phyloP scores from a whole-genome alignment of 2,329 filamentous ascomycete species.

The Emergomyces orientalis region DNA sequence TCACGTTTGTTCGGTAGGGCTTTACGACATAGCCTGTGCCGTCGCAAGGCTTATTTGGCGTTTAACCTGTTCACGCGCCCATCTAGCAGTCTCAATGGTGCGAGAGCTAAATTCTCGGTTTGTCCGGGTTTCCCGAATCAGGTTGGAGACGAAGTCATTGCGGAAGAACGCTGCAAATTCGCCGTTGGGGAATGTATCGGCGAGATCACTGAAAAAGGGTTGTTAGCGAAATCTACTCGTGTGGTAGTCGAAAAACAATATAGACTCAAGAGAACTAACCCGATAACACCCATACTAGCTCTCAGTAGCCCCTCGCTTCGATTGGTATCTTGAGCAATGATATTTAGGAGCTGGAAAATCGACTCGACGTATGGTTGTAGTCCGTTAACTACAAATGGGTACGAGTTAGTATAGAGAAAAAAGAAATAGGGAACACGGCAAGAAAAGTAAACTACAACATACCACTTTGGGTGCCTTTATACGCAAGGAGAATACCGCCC shows the following conservation, averaged over 20 bases:
- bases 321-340: slow-evolving; percentile 72
- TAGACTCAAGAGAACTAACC: slow-evolving; percentile 49
- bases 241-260: not conserved
- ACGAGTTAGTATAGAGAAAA: slow-evolving; percentile 1
- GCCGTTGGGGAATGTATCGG: slow-evolving; percentile 85
- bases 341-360: slow-evolving; percentile 78
- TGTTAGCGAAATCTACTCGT: slow-evolving; percentile 28
- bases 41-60: slow-evolving; percentile 51
- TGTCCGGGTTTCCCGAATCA: slow-evolving; percentile 85
- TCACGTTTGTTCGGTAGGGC: slow-evolving; percentile 11
- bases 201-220: slow-evolving; percentile 63
- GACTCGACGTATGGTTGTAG: slow-evolving; percentile 70
- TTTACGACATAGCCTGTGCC: slow-evolving; percentile 32
- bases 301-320: slow-evolving; percentile 86
- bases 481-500: slow-evolving; percentile 90
- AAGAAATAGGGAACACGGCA: not conserved
- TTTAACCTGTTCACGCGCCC: slow-evolving; percentile 97
- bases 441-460: slow-evolving; percentile 14
- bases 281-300: slow-evolving; percentile 94
- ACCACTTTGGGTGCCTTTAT: slow-evolving; percentile 57
- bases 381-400: slow-evolving; percentile 47
- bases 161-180: slow-evolving; percentile 79
- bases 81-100: slow-evolving; percentile 89
- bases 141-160: slow-evolving; percentile 75
- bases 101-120: slow-evolving; percentile 79